Evolutionary conservation across 805 yeast species (phyloP).

Genomic region (Cyberlindnera mississippiensis): DNA sequence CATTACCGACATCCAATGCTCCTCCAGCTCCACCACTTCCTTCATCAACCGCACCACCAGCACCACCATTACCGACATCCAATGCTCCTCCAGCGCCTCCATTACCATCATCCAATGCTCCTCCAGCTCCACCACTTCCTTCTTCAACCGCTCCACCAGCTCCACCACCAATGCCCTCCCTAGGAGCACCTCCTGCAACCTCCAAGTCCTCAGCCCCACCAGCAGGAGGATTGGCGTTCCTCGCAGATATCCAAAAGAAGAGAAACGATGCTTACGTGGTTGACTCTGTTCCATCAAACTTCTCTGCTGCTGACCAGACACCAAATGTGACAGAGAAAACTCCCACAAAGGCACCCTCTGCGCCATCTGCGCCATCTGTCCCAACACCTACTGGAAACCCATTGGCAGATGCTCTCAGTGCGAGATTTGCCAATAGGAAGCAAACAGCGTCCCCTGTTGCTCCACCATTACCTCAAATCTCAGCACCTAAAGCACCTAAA

Average conservation of each 20-base stretch:
- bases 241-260: conserved; percentile 54
- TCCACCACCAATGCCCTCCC: conserved; percentile 13
- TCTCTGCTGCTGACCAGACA: conserved; percentile 22
- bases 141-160: conserved; percentile 18
- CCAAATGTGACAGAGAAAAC: conserved; percentile 25
- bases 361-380: conserved; percentile 14
- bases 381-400: conserved; percentile 17
- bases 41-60: conserved; percentile 15
- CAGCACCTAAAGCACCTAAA: conserved; percentile 21
- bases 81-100: conserved; percentile 24
- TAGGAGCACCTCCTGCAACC: conserved; percentile 7
- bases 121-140: conserved; percentile 13
- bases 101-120: conserved; percentile 14
- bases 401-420: conserved; percentile 17
- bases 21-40: conserved; percentile 15
- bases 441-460: conserved; percentile 12
- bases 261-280: conserved; percentile 49
- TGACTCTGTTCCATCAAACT: conserved; percentile 32
- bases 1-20: conserved; percentile 10
- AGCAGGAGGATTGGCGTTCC: conserved; percentile 47
- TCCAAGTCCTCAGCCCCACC: conserved; percentile 24
- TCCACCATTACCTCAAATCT: conserved; percentile 13
- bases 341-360: conserved; percentile 24
- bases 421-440: conserved; percentile 14
- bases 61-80: conserved; percentile 11